Conservation (phyloP, 106 monocot genomes). For the Dendrobium huoshanense region DNA sequence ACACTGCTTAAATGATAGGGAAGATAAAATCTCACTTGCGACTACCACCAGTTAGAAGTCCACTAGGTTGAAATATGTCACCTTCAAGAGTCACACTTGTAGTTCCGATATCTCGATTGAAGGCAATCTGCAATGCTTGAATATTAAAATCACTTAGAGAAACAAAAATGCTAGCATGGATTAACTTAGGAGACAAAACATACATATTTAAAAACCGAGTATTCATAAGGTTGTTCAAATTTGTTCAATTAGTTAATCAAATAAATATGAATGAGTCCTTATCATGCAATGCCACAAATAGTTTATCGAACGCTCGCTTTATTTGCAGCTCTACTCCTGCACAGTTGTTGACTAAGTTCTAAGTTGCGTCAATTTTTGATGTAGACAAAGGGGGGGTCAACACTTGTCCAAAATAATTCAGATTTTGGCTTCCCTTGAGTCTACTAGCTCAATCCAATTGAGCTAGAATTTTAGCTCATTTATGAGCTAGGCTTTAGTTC, state of each 20-base stretch:
- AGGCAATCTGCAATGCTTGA: constrained; percentile 58
- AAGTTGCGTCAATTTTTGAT: not conserved
- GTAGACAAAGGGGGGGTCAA: too few relatives aligned
- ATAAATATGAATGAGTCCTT: too few relatives aligned
- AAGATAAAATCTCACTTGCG: constrained; percentile 41
- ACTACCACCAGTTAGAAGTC: constrained; percentile 94
- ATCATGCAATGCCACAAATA: too few relatives aligned
- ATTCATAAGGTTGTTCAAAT: not conserved
- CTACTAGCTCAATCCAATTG: too few relatives aligned
- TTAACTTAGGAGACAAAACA: not conserved
- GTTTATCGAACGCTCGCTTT: too few relatives aligned
- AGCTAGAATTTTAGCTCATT: too few relatives aligned
- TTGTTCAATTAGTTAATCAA: too few relatives aligned
- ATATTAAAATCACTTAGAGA: not conserved
- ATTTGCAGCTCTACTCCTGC: not conserved
- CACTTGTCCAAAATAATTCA: too few relatives aligned
- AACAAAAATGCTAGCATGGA: not conserved
- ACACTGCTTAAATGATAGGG: not conserved
- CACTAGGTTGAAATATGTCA: constrained; percentile 90
- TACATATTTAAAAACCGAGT: too few relatives aligned
- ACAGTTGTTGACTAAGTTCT: not conserved
- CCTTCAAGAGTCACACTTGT: constrained; percentile 97
- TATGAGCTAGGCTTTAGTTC: too few relatives aligned
- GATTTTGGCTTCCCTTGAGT: too few relatives aligned
- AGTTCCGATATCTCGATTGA: constrained; percentile 45